These are phyloP conservation scores for Microcos paniculata DNA, from an alignment of 345 rosid genomes.

Conservation along the genomic window DNA sequence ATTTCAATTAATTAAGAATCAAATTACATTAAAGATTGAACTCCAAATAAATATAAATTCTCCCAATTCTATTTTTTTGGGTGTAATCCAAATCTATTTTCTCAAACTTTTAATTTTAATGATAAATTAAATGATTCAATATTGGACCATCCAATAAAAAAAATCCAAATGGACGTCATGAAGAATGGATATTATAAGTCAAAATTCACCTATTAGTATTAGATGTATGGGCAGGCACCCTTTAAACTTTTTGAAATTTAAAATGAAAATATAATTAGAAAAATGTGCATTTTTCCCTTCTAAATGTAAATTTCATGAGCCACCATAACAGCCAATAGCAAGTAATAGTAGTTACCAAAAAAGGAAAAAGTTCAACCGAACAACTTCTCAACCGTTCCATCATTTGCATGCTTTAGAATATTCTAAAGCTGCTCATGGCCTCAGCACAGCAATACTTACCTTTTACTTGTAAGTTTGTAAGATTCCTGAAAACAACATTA, in stretches of 20 bases:
- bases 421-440: conserved; percentile 15
- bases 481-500: neutral
- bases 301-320: neutral
- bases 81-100: too few species aligned
- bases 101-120: too few species aligned
- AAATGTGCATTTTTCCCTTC: neutral
- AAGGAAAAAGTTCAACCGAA: neutral
- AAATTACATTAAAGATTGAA: too few species aligned
- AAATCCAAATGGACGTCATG: too few species aligned
- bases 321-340: neutral
- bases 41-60: too few species aligned
- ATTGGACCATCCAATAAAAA: too few species aligned
- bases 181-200: too few species aligned
- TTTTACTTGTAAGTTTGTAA: neutral
- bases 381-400: neutral
- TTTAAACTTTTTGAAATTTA: too few species aligned
- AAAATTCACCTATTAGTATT: neutral
- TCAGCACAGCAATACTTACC: neutral
- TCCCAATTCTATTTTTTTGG: too few species aligned
- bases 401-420: conserved; percentile 14
- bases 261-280: neutral
- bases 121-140: too few species aligned
- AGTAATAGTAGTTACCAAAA: neutral
- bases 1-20: too few species aligned
- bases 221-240: neutral